Evolutionary conservation across 352 stramenopile genomes (phyloP).

Genomic region (Blastocystis sp.): DNA sequence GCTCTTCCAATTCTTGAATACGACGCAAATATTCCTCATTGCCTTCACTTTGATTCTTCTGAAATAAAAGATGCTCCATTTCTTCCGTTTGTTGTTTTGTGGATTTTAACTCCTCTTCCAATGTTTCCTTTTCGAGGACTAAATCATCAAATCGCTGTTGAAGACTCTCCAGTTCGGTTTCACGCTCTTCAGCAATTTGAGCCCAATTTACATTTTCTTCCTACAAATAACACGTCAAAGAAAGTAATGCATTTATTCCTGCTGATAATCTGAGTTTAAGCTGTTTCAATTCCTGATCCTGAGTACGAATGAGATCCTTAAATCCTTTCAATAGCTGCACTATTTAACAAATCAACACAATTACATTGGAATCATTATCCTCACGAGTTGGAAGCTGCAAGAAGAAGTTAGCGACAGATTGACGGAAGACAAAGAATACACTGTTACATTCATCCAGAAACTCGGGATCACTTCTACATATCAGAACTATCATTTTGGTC

Average conservation of each 20-base stretch:
- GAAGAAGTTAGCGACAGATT: not conserved
- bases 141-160: slow-evolving; percentile 15
- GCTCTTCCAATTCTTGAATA: slow-evolving; percentile 2
- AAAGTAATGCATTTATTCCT: not conserved
- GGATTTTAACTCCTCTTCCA: not conserved
- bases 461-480: slow-evolving; percentile 4
- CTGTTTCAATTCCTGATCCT: slow-evolving; percentile 51
- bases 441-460: slow-evolving; percentile 51
- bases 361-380: not conserved
- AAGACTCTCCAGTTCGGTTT: not conserved
- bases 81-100: not conserved
- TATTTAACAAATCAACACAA: not conserved
- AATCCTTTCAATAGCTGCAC: slow-evolving; percentile 36
- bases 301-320: slow-evolving; percentile 37
- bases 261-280: slow-evolving; percentile 10
- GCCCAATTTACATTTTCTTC: slow-evolving; percentile 25
- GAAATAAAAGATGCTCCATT: not conserved
- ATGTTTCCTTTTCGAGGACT: not conserved
- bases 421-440: slow-evolving; percentile 28
- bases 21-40: not conserved
- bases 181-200: not conserved
- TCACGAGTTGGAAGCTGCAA: slow-evolving; percentile 15
- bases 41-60: not conserved
- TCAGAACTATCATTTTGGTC: not conserved
- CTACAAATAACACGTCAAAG: not conserved